Evolutionary conservation across 371 early-diverging fungal species (phyloP).

Genomic region (Haplosporangium sp.): DNA sequence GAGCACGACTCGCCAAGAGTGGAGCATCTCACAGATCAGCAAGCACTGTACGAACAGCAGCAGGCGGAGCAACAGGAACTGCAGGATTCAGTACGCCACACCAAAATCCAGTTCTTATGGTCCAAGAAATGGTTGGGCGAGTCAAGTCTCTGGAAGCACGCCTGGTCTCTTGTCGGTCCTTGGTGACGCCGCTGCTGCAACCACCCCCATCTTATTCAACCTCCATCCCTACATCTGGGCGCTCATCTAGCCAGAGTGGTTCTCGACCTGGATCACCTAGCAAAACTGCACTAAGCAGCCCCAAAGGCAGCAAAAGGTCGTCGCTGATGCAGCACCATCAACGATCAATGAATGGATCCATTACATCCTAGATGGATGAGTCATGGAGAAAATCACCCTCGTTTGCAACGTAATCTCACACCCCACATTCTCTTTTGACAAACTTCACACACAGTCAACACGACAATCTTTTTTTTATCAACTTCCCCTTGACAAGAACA

Average conservation of each 20-base stretch:
- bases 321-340: conserved; percentile 32
- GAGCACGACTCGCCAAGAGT: conserved; percentile 38
- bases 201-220: conserved; percentile 64
- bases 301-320: conserved; percentile 25
- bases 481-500: too few relatives aligned
- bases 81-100: conserved; percentile 12
- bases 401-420: too few relatives aligned
- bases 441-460: too few relatives aligned
- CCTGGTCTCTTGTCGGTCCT: conserved; percentile 71
- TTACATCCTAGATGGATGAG: conserved; percentile 11
- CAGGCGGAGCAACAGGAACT: background rate
- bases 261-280: conserved; percentile 40
- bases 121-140: conserved; percentile 77
- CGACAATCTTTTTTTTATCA: too few relatives aligned
- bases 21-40: conserved; percentile 9
- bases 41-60: conserved; percentile 4
- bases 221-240: conserved; percentile 21
- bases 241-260: conserved; percentile 28
- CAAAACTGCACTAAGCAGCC: conserved; percentile 14
- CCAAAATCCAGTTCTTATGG: conserved; percentile 75
- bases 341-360: conserved; percentile 11
- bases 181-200: conserved; percentile 73
- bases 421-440: too few relatives aligned
- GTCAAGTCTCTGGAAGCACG: conserved; percentile 75
- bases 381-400: too few relatives aligned